Base-by-base conservation (phyloP, 345 rosid genomes). In the Linum usitatissimum region DNA sequence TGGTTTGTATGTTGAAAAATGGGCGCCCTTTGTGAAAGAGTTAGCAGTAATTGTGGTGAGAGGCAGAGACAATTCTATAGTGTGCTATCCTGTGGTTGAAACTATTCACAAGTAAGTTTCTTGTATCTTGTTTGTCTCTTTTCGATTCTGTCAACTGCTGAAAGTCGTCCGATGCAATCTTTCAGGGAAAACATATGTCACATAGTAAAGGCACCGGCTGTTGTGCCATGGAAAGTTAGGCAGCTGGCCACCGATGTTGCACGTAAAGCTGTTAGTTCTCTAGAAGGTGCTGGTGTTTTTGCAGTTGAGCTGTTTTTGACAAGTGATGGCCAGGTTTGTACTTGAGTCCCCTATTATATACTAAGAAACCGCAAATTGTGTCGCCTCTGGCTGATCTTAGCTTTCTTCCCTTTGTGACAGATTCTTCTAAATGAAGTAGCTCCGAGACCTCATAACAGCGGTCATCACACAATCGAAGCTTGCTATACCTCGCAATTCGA, bases 361-460 rank as follows among this genome's bases (percentile, higher is more conserved):
- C 40, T 18, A 23, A 23, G 5, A 18, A 55, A 62, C 19, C 34
- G 53, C 40, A 6, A 45, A 31, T 7, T 34, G 48, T 42, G 40
- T 38, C 34, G 17, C 15, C 9, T 59, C 45, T 45, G 54, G 45
- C 62, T 61, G 30, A n/a, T 66, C 4, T 57, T 70, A 36, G 18
- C 48, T 60, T 48, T 21, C 36, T 6, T 63, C 55, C 57, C 28
- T 39, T 59, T 68, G 21, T 56, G 34, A 49, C 74, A 93, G 99
- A 82, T 93, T 64, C 67, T 90, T 66, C 77, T 93, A 34, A 93
- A 93, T 77, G 99, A 93, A 79, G 99, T 93, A 59, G 99, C 99
- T 39, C 96, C 97, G 3, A 86, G 99, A 79, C 92, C 96, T 69
- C 97, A 93, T 74, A 93, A 93, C 70, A 90, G 99, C 59, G 99